Evolutionary conservation across 495 filamentous ascomycete species (phyloP), one percentile per base, ranked within the genome.

Genomic region (Aspergillus egyptiacus): DNA sequence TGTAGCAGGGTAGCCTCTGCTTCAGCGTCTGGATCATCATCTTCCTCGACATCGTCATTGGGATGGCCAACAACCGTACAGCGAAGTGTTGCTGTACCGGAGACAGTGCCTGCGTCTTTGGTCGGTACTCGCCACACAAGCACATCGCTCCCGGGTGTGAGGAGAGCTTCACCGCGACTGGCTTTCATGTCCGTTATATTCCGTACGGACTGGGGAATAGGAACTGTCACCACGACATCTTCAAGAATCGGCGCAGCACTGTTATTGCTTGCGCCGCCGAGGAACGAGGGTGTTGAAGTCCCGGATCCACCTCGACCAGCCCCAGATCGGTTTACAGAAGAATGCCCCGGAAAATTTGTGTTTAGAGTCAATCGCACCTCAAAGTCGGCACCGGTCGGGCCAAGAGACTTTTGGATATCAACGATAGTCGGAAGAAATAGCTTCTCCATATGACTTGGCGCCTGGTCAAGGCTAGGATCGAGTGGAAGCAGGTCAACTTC

Each of bases 401-500:
- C 93, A 5, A 96, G 69, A 2, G 80, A 79, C 19, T 87, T 95
- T 42, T 82, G 83, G 33, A 98, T 80, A 56, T 95, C 86, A 13
- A 95, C 71, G 20, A 75, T 76, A 0, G 91, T 87, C 0, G 93
- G 93, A 6, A 98, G 67, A 49, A 88, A 86, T 2, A 96, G 69
- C 59, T 81, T 85, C 39, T 82, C 70, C 66, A 72, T 72, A 50
- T 72, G 69, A 24, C 63, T 75, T 8, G 73, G 72, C 33, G 72
- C 60, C 27, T 70, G 42, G 38, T 77, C 67, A 25, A 71, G 58
- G 46, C 65, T 61, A 1, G 71, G 58, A 41, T 72, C 64, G 11
- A 81, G 77, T 2, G 88, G 86, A 18, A 98, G 73, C 18, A 98
- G 73, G 67, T 97, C 87, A 27, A 95, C 89, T 64, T 95, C 93